phyloP scores from a whole-genome alignment of 495 filamentous ascomycete species.

The Pyrenopolyporus hunteri region DNA sequence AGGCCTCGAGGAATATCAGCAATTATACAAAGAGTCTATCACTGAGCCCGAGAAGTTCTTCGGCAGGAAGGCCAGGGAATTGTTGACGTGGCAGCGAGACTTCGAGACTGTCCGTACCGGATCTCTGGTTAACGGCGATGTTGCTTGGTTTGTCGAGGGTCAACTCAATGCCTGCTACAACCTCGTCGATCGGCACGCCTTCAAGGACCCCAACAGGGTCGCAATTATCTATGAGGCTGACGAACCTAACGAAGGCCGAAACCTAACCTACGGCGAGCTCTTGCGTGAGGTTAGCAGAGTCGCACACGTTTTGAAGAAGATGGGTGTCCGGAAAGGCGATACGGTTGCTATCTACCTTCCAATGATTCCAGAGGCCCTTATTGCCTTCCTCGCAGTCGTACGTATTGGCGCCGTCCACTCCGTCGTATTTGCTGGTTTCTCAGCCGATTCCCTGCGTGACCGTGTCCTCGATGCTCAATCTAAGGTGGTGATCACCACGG shows the following conservation, averaged over 20 bases:
- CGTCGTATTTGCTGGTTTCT: slow-evolving; percentile 98
- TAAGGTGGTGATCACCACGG: slow-evolving; percentile 92
- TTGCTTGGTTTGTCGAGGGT: slow-evolving; percentile 93
- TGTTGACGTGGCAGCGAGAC: slow-evolving; percentile 87
- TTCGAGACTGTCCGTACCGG: slow-evolving; percentile 90
- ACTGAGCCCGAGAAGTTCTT: slow-evolving; percentile 91
- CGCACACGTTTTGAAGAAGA: slow-evolving; percentile 84
- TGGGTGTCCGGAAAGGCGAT: slow-evolving; percentile 97
- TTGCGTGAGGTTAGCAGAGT: slow-evolving; percentile 89
- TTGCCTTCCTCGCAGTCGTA: slow-evolving; percentile 88
- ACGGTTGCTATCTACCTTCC: slow-evolving; percentile 97
- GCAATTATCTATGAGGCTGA: slow-evolving; percentile 99
- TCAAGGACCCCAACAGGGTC: slow-evolving; percentile 87
- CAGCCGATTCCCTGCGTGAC: slow-evolving; percentile 93
- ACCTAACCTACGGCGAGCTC: slow-evolving; percentile 91
- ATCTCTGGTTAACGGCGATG: slow-evolving; percentile 79
- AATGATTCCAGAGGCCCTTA: slow-evolving; percentile 96
- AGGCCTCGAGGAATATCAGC: slow-evolving; percentile 84
- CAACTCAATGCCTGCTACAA: slow-evolving; percentile 96
- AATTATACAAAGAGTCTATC: slow-evolving; percentile 95
- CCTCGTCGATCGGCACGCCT: slow-evolving; percentile 93
- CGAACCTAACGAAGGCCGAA: slow-evolving; percentile 85
- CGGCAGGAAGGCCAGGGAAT: slow-evolving; percentile 81
- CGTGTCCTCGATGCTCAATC: slow-evolving; percentile 90
- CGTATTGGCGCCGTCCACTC: slow-evolving; percentile 98